Base-by-base conservation (phyloP, 805 yeast species). In the Isabelozyma pseudorhagii region DNA sequence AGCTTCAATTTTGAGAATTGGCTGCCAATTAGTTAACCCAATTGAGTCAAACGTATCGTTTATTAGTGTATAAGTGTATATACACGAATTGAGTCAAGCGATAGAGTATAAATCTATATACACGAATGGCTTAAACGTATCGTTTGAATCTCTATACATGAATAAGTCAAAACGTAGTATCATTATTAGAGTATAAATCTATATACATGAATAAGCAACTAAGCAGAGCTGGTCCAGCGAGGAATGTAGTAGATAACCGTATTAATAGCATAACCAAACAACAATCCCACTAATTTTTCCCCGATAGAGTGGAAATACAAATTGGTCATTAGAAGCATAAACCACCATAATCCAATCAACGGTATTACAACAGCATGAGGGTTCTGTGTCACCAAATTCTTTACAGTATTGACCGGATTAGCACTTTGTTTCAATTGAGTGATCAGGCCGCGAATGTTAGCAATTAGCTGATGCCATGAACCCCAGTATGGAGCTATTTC, bases 321-420 rank as follows among this genome's bases (percentile, higher is more conserved):
- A 50, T 87, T 79, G 1, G 99, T 93, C 77, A 89, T 82, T 31
- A 92, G 68, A 40, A 92, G 75, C 94, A 91, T 90, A 82, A 89
- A 89, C 76, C 85, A 77, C 96, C 97, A 92, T 44, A 89, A 61
- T 1, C 58, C 54, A 5, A 69, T 60, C 46, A 74, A 58, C 36
- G 41, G 48, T 17, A 63, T 44, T 4, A 67, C 59, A 2, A 67
- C 44, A 6, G 62, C 42, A 17, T 64, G 66, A 1, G 79, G 74
- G 46, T 57, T 53, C 7, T 55, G 49, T 8, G 49, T 9, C 3
- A 62, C 18, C 43, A 56, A 61, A 10, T 38, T 34, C 28, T 21
- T 38, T 38, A 52, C 21, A 8, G 21, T 42, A 13, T 5, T 17
- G 4, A 27, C 13, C 15, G 31, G 42, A 39, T 34, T 42, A 46